These are phyloP conservation scores for Malus hybrid DNA, from an alignment of 331 rosid species.

Conservation along the genomic window DNA sequence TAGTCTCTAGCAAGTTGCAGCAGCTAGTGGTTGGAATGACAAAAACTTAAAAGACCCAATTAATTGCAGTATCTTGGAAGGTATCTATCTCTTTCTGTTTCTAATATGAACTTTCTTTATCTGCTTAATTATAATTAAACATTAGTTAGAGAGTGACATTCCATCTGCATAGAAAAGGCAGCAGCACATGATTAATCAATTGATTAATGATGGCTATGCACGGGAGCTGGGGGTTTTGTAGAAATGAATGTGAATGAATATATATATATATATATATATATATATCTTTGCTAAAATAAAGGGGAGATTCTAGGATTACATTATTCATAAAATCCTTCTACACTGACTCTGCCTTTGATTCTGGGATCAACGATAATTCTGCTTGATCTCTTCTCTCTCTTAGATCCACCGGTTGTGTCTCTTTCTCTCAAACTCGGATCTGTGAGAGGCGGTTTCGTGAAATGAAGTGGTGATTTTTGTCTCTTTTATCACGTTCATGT, in stretches of 20 bases:
- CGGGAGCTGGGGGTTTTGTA: not conserved
- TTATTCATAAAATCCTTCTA: not conserved
- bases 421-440: too few species aligned
- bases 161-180: not conserved
- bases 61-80: not conserved
- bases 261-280: not conserved
- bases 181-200: not conserved
- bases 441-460: too few species aligned
- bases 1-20: slow-evolving; percentile 16
- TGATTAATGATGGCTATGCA: slow-evolving; percentile 1
- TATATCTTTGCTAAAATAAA: not conserved
- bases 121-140: not conserved
- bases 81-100: not conserved
- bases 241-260: not conserved
- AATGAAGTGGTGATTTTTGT: too few species aligned
- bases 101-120: not conserved
- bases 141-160: slow-evolving; percentile 13
- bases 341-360: too few species aligned
- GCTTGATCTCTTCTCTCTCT: too few species aligned
- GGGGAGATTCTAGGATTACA: not conserved
- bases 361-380: too few species aligned
- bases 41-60: not conserved
- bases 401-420: too few species aligned
- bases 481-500: too few species aligned
- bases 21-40: not conserved